These are phyloP conservation scores for Candolleomyces efflorescens DNA, from an alignment of 768 basidiomycete species.

Conservation along the genomic window DNA sequence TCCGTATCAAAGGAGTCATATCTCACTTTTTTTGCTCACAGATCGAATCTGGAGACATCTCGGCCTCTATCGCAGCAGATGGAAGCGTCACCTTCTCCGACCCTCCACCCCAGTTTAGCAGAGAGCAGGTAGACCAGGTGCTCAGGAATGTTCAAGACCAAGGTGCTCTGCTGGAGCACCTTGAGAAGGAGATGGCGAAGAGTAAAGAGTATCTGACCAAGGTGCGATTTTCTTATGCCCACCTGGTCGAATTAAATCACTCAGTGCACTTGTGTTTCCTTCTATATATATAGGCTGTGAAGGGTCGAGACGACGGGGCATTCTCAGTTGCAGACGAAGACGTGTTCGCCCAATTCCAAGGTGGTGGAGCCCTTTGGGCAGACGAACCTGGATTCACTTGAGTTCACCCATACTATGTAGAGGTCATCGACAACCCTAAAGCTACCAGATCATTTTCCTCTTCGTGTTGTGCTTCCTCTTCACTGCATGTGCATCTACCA, in stretches of 20 bases:
- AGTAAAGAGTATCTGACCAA: slow-evolving; percentile 74
- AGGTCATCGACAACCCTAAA: too few species aligned
- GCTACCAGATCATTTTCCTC: too few species aligned
- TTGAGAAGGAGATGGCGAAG: slow-evolving; percentile 55
- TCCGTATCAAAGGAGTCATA: neutral
- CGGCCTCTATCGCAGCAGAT: slow-evolving; percentile 59
- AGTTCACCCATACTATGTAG: too few species aligned
- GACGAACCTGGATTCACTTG: neutral
- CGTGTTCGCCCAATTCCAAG: neutral
- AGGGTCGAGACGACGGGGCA: neutral
- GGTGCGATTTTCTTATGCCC: slow-evolving; percentile 34
- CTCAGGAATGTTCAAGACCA: slow-evolving; percentile 55
- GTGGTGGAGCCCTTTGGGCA: neutral
- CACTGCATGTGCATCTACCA: too few species aligned
- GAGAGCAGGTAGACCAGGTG: slow-evolving; percentile 56
- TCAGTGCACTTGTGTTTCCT: too few species aligned
- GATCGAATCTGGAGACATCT: slow-evolving; percentile 71
- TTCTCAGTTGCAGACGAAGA: neutral
- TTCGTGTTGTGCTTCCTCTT: too few species aligned
- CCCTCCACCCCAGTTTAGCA: slow-evolving; percentile 52
- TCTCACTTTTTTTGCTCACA: slow-evolving; percentile 18
- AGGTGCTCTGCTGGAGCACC: slow-evolving; percentile 36
- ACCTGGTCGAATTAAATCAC: too few species aligned
- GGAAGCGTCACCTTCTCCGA: slow-evolving; percentile 76
- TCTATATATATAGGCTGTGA: too few species aligned